Evolutionary conservation across 2,329 filamentous ascomycete genomes (phyloP).

Genomic region (Penicillium verrucosum): DNA sequence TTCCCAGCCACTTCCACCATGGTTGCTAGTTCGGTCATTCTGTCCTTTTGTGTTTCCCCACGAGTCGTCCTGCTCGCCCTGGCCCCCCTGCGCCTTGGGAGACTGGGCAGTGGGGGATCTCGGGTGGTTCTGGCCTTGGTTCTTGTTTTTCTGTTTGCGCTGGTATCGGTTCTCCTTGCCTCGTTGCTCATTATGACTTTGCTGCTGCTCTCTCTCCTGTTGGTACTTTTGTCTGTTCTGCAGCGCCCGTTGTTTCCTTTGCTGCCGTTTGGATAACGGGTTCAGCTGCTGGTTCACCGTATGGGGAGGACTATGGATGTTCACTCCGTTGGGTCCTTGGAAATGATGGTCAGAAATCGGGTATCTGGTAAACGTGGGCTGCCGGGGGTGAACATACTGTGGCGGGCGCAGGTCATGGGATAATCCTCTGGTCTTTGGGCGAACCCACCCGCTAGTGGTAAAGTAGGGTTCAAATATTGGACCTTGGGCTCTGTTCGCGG

Average conservation of each 20-base stretch:
- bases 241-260: not conserved
- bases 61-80: not conserved
- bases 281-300: not conserved
- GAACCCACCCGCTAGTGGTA: not conserved
- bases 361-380: not conserved
- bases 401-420: not conserved
- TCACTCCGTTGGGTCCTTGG: not conserved
- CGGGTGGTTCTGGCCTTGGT: not conserved
- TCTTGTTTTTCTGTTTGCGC: not conserved
- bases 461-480: not conserved
- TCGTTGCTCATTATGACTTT: not conserved
- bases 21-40: not conserved
- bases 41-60: not conserved
- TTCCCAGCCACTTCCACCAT: not conserved
- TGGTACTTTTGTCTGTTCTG: not conserved
- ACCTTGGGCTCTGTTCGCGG: not conserved
- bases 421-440: not conserved
- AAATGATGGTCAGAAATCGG: not conserved
- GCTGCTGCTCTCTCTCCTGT: not conserved
- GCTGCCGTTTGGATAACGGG: constrained; percentile 3
- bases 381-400: not conserved
- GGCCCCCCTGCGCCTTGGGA: not conserved
- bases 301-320: not conserved
- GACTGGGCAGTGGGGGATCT: not conserved
- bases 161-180: not conserved